Percentiles rank a stretch among this genome's conserved stretches.
Conservation (phyloP, 2,329 filamentous ascomycete genomes). For the Cladorrhinum sp. region DNA sequence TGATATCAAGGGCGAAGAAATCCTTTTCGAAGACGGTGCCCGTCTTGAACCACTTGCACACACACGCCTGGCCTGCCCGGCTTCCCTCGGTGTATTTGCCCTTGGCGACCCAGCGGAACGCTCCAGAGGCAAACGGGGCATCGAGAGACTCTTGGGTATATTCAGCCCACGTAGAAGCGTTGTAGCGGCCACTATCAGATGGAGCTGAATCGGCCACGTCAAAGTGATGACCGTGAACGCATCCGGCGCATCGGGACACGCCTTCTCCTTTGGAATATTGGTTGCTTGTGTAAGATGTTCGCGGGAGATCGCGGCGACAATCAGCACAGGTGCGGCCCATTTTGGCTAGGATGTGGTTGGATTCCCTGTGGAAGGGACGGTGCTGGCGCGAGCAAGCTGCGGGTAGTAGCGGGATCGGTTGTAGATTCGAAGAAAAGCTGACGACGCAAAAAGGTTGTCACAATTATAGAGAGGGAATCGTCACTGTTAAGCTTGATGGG, state of each 20-base stretch:
- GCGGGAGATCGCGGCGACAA: slow-evolving; percentile 28
- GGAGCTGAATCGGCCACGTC: slow-evolving; percentile 12
- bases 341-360: no score
- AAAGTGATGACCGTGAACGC: slow-evolving; percentile 19
- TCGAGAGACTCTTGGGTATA: slow-evolving; percentile 10
- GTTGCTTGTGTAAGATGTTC: slow-evolving; percentile 29
- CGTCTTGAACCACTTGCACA: slow-evolving; percentile 40
- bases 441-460: no score
- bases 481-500: no score
- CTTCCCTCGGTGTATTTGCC: slow-evolving; percentile 32
- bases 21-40: slow-evolving; percentile 33
- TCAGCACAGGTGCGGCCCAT: slow-evolving; percentile 24
- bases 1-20: slow-evolving; percentile 39
- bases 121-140: slow-evolving; percentile 27
- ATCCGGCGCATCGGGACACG: slow-evolving; percentile 28
- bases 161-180: slow-evolving; percentile 3
- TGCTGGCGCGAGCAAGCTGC: no score
- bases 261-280: slow-evolving; percentile 27
- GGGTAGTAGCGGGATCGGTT: no score
- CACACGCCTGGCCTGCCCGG: slow-evolving; percentile 34
- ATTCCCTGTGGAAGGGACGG: no score
- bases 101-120: slow-evolving; percentile 31
- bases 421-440: no score
- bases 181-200: slow-evolving; percentile 30
- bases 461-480: no score